Evolutionary conservation across 257 asterid species (phyloP).

Genomic region (Lithospermum erythrorhizon): DNA sequence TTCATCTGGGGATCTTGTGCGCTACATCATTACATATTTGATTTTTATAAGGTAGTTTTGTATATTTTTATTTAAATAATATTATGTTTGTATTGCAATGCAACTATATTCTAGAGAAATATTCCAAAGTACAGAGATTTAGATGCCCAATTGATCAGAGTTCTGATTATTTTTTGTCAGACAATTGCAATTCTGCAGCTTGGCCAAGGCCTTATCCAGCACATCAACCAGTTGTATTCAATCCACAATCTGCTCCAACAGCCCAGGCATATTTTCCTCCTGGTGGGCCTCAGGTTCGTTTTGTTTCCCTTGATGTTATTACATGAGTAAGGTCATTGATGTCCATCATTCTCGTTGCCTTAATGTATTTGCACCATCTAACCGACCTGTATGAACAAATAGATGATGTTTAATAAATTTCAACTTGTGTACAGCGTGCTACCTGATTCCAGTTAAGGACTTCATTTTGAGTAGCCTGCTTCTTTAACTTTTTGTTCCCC

Average conservation of each 20-base stretch:
- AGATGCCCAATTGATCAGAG: not conserved
- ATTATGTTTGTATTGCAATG: not conserved
- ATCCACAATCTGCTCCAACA: conserved; percentile 60
- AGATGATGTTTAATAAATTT: conserved; percentile 81
- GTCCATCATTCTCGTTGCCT: not conserved
- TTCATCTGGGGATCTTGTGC: not conserved
- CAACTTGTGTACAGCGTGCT: conserved; percentile 84
- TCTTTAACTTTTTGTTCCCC: not conserved
- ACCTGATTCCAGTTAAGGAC: conserved; percentile 53
- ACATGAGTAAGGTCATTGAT: not conserved
- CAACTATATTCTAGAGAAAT: not conserved
- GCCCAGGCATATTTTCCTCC: conserved; percentile 81
- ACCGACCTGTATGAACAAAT: conserved; percentile 58
- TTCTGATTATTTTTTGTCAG: not conserved
- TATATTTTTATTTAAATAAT: too few relatives aligned
- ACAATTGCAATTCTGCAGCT: conserved; percentile 39
- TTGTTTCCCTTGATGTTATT: not conserved
- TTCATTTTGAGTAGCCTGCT: not conserved
- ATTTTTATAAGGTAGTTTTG: not conserved
- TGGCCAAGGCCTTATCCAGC: conserved; percentile 53
- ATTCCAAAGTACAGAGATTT: not conserved
- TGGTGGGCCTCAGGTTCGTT: conserved; percentile 81
- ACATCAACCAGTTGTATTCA: conserved; percentile 69
- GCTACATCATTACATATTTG: not conserved
- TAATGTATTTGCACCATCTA: not conserved